Percentiles rank a stretch among this genome's conserved stretches.
Conservation (phyloP, 257 asterid species). For the Solanum arcanum region DNA sequence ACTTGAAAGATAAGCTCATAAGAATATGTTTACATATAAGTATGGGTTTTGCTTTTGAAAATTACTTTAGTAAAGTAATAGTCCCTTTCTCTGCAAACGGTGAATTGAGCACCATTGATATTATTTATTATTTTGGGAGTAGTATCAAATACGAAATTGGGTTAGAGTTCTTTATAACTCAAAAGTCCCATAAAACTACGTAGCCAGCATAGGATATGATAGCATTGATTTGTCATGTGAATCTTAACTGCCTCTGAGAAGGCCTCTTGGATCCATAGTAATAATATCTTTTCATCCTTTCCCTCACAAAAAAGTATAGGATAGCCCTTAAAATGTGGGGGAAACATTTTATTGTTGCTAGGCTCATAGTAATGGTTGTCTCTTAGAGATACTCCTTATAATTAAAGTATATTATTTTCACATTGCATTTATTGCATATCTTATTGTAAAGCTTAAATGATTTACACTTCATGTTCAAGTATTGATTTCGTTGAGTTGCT, state of each 20-base stretch:
- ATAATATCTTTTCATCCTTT: not conserved
- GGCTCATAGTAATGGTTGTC: not conserved
- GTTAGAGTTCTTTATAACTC: not conserved
- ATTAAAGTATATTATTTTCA: not conserved
- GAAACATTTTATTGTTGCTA: not conserved
- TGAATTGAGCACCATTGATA: not conserved
- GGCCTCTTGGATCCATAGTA: not conserved
- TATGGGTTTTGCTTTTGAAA: not conserved
- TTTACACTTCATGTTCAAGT: not conserved
- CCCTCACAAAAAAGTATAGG: not conserved
- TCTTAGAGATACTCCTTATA: not conserved
- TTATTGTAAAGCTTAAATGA: not conserved
- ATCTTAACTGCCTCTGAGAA: not conserved
- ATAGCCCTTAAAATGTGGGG: not conserved
- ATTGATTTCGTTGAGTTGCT: not conserved
- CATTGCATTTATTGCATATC: too few species aligned
- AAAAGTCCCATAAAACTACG: not conserved
- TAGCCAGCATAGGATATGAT: not conserved
- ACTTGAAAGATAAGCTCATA: not conserved
- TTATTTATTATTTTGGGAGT: too few species aligned
- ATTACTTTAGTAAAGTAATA: not conserved
- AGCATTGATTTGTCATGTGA: not conserved
- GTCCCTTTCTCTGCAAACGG: not conserved
- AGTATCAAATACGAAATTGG: not conserved
- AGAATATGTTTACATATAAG: not conserved